phyloP scores from a whole-genome alignment of 2,329 filamentous ascomycete genomes.

The Fusarium pininemorale region DNA sequence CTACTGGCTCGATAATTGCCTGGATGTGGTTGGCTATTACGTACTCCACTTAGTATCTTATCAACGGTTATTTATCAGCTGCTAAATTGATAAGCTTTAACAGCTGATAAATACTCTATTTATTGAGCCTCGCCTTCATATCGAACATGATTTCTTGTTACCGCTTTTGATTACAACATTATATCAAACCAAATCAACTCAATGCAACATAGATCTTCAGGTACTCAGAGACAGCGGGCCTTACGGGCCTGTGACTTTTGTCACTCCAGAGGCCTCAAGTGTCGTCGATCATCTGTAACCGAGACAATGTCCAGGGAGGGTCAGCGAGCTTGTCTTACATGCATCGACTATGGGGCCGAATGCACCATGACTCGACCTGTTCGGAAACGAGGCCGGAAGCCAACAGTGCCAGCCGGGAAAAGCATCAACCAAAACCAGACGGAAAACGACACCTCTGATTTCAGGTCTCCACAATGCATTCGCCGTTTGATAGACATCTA shows the following conservation, averaged over 20 bases:
- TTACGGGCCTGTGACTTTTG: neutral
- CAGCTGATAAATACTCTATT: neutral
- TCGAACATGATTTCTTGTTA: neutral
- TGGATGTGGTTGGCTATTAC: neutral
- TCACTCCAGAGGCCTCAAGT: neutral
- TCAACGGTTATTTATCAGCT: neutral
- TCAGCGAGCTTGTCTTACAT: neutral
- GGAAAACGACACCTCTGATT: neutral
- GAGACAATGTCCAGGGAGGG: no score
- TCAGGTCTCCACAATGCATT: neutral
- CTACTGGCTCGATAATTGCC: neutral
- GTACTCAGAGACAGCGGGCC: neutral
- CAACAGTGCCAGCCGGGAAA: neutral
- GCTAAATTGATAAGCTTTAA: neutral
- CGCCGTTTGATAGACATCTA: neutral
- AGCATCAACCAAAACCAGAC: accelerated
- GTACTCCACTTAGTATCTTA: neutral
- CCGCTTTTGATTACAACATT: neutral
- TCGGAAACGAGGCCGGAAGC: neutral
- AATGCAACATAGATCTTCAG: neutral
- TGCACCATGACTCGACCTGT: neutral
- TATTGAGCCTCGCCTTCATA: no score
- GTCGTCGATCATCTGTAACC: neutral
- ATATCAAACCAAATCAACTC: neutral
- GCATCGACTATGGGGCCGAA: neutral